Evolutionary conservation across 1,139 yeast species (phyloP).

Genomic region (Debaryomycetaceae sp.): DNA sequence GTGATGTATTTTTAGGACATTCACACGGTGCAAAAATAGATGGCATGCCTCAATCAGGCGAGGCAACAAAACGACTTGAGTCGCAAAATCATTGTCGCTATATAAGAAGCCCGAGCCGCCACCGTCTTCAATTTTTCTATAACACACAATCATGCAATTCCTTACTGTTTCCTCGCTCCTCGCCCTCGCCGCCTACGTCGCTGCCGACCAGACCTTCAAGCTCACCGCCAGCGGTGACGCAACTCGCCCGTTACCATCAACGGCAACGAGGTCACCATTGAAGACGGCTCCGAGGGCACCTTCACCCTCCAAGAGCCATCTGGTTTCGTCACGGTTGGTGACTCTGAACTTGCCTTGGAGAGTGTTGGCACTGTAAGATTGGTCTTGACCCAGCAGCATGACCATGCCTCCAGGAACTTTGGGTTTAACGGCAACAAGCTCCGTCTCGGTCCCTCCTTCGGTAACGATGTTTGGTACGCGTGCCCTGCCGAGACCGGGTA

Average conservation of each 20-base stretch:
- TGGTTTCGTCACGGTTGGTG: constrained; percentile 22
- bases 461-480: constrained; percentile 20
- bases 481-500: constrained; percentile 18
- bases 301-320: constrained; percentile 27
- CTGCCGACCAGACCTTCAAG: constrained; percentile 27
- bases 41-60: no score
- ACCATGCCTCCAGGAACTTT: constrained; percentile 26
- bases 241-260: constrained; percentile 18
- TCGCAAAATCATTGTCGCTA: no score
- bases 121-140: constrained; percentile 1
- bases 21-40: no score
- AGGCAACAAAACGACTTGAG: no score
- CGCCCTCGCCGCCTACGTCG: constrained; percentile 23
- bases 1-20: no score
- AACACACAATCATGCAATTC: constrained; percentile 14
- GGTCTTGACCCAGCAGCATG: no score
- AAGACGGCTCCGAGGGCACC: constrained; percentile 16
- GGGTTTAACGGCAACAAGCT: constrained; percentile 24
- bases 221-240: constrained; percentile 25
- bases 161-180: constrained; percentile 20
- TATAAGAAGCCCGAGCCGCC: no score
- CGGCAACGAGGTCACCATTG: constrained; percentile 15
- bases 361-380: constrained; percentile 12
- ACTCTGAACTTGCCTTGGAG: constrained; percentile 15
- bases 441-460: constrained; percentile 16